These are phyloP conservation scores for Spathaspora girioi DNA, from an alignment of 805 yeast species.

Conservation along the genomic window DNA sequence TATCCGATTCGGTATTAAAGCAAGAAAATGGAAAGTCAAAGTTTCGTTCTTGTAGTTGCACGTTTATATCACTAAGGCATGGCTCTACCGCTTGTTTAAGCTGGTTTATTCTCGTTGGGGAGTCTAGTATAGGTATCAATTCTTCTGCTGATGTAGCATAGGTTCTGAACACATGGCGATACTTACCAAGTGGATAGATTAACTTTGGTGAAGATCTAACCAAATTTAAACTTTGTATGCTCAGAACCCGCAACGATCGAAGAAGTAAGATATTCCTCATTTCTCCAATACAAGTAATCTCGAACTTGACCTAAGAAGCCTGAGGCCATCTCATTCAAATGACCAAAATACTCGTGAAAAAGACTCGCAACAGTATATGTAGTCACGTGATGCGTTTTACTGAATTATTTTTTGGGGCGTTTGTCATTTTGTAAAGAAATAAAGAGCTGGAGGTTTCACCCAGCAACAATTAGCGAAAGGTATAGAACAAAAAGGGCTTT, in stretches of 20 bases:
- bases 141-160: neutral
- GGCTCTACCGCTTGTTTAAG: neutral
- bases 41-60: neutral
- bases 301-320: neutral
- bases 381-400: neutral
- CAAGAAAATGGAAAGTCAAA: neutral
- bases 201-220: neutral
- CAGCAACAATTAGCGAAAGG: neutral
- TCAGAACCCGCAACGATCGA: neutral
- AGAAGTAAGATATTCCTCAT: neutral
- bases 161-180: neutral
- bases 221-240: neutral
- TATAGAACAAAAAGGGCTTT: neutral
- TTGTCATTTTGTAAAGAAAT: neutral
- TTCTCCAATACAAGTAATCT: neutral
- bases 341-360: neutral
- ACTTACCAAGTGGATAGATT: neutral
- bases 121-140: neutral
- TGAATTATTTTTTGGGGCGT: neutral
- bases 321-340: neutral
- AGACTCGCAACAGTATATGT: neutral
- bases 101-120: neutral
- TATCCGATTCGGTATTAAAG: constrained; percentile 1
- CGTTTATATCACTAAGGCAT: neutral
- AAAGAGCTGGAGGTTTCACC: neutral